Evolutionary conservation across 352 stramenopile species (phyloP).

Genomic region (Saprolegnia diclina): DNA sequence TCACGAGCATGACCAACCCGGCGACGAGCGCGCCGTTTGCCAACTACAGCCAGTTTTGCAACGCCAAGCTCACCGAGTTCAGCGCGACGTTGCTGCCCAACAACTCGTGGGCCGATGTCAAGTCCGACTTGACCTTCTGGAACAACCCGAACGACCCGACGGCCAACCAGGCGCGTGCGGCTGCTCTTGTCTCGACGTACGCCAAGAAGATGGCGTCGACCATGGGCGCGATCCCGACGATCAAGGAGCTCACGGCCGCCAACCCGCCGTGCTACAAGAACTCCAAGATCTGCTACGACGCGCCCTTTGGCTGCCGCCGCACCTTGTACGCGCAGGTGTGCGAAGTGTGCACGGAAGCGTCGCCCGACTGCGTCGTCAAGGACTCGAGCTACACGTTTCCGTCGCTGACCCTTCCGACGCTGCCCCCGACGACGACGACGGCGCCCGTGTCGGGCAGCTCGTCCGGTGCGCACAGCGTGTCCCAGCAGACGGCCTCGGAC

Average conservation of each 20-base stretch:
- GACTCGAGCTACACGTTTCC: constrained; percentile 9
- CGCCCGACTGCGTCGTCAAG: constrained; percentile 39
- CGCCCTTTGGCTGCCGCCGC: constrained; percentile 22
- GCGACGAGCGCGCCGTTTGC: constrained; percentile 34
- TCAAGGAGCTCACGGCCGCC: constrained; percentile 35
- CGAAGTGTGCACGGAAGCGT: constrained; percentile 34
- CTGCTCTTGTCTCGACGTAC: constrained; percentile 51
- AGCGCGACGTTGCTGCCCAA: constrained; percentile 7
- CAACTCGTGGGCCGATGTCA: constrained; percentile 10
- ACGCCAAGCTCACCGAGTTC: constrained; percentile 49
- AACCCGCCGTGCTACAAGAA: constrained; percentile 77
- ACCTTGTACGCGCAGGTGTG: constrained; percentile 25
- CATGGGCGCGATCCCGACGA: constrained; percentile 36
- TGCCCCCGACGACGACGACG: background rate
- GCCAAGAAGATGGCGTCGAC: constrained; percentile 29
- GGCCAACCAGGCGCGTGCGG: constrained; percentile 46
- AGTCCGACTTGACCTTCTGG: constrained; percentile 43
- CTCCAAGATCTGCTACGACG: constrained; percentile 21
- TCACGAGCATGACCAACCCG: constrained; percentile 52
- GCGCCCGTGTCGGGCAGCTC: background rate
- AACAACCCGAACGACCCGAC: constrained; percentile 46
- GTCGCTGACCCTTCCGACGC: background rate
- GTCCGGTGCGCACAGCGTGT: background rate
- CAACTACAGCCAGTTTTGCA: constrained; percentile 58
- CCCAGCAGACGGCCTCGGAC: background rate